These are phyloP conservation scores for Phytophthora melonis DNA, from an alignment of 352 stramenopile genomes.

Conservation along the genomic window DNA sequence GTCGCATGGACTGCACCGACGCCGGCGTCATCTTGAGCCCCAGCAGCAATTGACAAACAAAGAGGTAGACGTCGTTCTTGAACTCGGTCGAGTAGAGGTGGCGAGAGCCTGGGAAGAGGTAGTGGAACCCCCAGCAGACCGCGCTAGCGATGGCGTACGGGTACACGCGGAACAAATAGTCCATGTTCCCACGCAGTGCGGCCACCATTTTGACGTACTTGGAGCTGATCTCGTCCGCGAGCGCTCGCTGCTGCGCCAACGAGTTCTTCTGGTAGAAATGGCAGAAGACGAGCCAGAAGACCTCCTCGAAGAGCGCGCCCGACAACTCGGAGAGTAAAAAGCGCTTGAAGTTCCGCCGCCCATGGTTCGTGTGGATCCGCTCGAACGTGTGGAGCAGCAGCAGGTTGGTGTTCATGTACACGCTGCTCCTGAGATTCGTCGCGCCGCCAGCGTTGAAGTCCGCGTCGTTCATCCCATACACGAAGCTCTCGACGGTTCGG, in stretches of 20 bases:
- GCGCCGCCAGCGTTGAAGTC: neutral
- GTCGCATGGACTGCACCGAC: conserved; percentile 73
- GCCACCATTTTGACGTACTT: conserved; percentile 88
- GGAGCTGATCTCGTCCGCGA: conserved; percentile 74
- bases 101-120: conserved; percentile 87
- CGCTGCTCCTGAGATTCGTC: conserved; percentile 23
- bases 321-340: conserved; percentile 84
- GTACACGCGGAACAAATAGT: conserved; percentile 92
- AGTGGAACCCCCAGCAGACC: conserved; percentile 89
- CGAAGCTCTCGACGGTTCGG: conserved; percentile 81
- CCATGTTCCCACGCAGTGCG: conserved; percentile 72
- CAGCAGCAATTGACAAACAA: conserved; percentile 78
- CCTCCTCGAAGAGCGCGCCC: conserved; percentile 84
- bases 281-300: conserved; percentile 92
- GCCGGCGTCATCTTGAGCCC: conserved; percentile 72
- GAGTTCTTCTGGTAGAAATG: conserved; percentile 91
- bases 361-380: conserved; percentile 77
- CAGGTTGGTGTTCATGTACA: conserved; percentile 83
- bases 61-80: conserved; percentile 83
- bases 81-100: conserved; percentile 88
- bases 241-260: conserved; percentile 62
- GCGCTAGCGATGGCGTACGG: conserved; percentile 84
- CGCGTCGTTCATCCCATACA: conserved; percentile 42
- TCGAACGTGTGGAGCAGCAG: conserved; percentile 89
- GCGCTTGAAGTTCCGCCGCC: conserved; percentile 85